phyloP scores from a whole-genome alignment of 1,139 yeast species.

The Lodderomyces orthopsilosis region DNA sequence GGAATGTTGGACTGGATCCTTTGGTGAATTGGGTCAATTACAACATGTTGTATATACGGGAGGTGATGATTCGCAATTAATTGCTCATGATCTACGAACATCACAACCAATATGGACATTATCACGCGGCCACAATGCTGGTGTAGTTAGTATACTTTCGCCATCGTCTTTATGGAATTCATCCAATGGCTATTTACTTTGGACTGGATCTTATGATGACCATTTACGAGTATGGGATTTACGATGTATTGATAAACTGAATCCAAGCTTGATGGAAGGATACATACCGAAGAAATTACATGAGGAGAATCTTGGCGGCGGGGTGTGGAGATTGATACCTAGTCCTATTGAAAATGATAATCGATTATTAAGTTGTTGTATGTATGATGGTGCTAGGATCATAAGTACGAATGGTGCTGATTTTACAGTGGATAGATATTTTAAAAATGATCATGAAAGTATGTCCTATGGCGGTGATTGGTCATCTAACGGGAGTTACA shows the following conservation, averaged over 20 bases:
- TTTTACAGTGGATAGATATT: constrained; percentile 46
- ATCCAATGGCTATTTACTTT: constrained; percentile 49
- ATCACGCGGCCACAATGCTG: constrained; percentile 71
- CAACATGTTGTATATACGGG: constrained; percentile 73
- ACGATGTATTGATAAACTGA: constrained; percentile 45
- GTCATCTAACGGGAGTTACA: constrained; percentile 45
- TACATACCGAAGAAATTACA: constrained; percentile 45
- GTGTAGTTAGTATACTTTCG: constrained; percentile 75
- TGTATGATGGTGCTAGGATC: constrained; percentile 92
- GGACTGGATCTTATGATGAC: constrained; percentile 96
- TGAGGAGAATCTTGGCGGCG: constrained; percentile 71
- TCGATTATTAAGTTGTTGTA: constrained; percentile 74
- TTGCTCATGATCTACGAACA: constrained; percentile 71
- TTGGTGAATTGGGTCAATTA: constrained; percentile 57
- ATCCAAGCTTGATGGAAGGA: constrained; percentile 42
- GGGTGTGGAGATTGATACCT: constrained; percentile 90
- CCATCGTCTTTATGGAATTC: constrained; percentile 41
- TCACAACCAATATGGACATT: constrained; percentile 52
- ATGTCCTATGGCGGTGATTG: constrained; percentile 97
- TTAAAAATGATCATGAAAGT: constrained; percentile 76
- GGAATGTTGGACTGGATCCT: constrained; percentile 89
- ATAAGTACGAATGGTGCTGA: constrained; percentile 30
- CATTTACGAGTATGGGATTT: constrained; percentile 66
- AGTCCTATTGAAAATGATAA: constrained; percentile 41
- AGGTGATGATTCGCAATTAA: constrained; percentile 80